Conservation (phyloP, 2,329 filamentous ascomycete species). For the Cordyceps javanica region DNA sequence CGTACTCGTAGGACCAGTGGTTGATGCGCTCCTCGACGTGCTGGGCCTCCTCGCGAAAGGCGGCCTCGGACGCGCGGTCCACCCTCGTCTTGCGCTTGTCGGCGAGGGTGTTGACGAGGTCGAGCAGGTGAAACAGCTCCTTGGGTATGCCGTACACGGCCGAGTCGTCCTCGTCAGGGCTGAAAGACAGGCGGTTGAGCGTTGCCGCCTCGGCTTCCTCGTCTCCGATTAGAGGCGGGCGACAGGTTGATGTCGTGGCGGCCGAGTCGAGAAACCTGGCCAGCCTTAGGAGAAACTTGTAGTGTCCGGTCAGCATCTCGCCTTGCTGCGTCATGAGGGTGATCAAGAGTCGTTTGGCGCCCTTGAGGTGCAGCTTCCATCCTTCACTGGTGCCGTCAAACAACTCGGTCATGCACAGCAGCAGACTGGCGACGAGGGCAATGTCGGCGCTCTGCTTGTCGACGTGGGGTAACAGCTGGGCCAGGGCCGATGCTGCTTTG, state of each 20-base stretch:
- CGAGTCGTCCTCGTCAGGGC: conserved; percentile 25
- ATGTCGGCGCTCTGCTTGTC: conserved; percentile 26
- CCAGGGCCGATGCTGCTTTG: conserved; percentile 26
- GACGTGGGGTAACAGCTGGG: conserved; percentile 28
- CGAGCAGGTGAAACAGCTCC: conserved; percentile 28
- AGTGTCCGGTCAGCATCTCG: conserved; percentile 30
- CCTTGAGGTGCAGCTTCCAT: conserved; percentile 37
- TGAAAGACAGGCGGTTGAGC: conserved; percentile 22
- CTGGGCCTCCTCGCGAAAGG: conserved; percentile 23
- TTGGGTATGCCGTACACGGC: conserved; percentile 32
- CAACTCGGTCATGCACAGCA: conserved; percentile 37
- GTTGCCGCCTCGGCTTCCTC: conserved; percentile 24
- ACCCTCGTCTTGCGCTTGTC: conserved; percentile 27
- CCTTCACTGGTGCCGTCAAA: conserved; percentile 35
- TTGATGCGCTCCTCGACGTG: conserved; percentile 31
- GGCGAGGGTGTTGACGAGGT: conserved; percentile 27
- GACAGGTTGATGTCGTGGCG: conserved; percentile 28
- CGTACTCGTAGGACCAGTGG: conserved; percentile 30
- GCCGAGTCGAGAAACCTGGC: conserved; percentile 29
- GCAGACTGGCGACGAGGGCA: conserved; percentile 32
- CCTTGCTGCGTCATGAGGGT: conserved; percentile 25
- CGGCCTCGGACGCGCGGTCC: conserved; percentile 24
- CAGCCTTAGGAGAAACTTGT: conserved; percentile 30
- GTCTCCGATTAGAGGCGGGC: conserved; percentile 28
- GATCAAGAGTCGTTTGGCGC: conserved; percentile 32